phyloP scores from a whole-genome alignment of 202 grass and related monocot genomes.

The Hordeum pubiflorum region DNA sequence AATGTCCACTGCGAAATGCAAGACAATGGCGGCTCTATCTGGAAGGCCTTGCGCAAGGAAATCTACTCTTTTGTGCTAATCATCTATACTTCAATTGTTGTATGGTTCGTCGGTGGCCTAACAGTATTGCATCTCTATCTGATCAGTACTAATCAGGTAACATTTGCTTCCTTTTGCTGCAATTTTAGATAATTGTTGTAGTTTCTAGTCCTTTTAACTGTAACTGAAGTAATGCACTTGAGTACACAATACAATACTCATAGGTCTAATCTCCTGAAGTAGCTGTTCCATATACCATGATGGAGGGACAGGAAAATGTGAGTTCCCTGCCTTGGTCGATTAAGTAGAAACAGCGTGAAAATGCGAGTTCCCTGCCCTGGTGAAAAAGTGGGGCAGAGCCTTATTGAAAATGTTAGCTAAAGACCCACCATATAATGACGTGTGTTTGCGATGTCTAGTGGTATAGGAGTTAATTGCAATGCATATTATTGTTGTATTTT shows the following conservation, averaged over 20 bases:
- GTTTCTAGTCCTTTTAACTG: neutral
- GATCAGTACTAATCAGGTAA: slow-evolving; percentile 65
- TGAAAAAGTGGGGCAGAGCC: neutral
- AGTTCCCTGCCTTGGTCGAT: neutral
- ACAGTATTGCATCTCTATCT: slow-evolving; percentile 65
- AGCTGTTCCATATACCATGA: neutral
- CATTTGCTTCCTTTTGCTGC: neutral
- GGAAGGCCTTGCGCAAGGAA: slow-evolving; percentile 39
- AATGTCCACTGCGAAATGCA: slow-evolving; percentile 34
- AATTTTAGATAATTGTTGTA: neutral
- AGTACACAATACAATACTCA: neutral
- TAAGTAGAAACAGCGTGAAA: neutral
- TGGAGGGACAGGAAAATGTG: neutral
- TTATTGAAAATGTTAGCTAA: neutral
- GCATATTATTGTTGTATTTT: neutral
- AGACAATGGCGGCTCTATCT: slow-evolving; percentile 11
- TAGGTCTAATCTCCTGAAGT: neutral
- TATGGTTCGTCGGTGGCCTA: slow-evolving; percentile 72
- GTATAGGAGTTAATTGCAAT: neutral
- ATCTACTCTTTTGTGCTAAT: slow-evolving; percentile 49
- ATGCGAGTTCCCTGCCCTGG: neutral
- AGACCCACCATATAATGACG: neutral
- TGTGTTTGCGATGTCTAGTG: neutral
- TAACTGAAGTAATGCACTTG: neutral
- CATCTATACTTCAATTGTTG: slow-evolving; percentile 52